Conservation (phyloP, 2,329 filamentous ascomycete species). For the Dothiorella sarmentorum region DNA sequence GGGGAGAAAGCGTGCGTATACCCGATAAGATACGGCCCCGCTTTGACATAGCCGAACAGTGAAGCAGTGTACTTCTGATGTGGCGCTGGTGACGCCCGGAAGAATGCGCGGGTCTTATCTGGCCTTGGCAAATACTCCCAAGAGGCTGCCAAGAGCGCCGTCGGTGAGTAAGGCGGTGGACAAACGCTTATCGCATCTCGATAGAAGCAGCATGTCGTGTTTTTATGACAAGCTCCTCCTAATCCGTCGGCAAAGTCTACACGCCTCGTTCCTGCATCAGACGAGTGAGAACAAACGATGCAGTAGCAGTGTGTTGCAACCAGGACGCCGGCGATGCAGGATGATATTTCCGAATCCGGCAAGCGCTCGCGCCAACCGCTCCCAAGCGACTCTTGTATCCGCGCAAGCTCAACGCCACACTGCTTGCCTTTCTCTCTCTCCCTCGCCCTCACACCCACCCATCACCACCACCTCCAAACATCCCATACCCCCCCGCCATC, state of each 20-base stretch:
- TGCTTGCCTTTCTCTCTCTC: not conserved
- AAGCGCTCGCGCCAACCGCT: not conserved
- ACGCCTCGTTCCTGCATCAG: not conserved
- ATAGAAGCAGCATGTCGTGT: not conserved
- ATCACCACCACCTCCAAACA: not conserved
- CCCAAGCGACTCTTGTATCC: not conserved
- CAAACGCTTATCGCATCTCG: constrained; percentile 5
- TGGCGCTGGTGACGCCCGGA: constrained; percentile 10
- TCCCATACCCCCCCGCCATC: not conserved
- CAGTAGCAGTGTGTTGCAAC: too few relatives aligned
- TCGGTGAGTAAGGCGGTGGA: constrained; percentile 6
- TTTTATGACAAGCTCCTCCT: not conserved
- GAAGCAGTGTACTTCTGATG: not conserved
- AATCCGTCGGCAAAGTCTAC: not conserved
- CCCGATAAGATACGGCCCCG: constrained; percentile 10
- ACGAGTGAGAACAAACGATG: too few relatives aligned
- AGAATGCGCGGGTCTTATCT: not conserved
- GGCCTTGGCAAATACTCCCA: not conserved
- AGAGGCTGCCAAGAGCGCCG: constrained; percentile 7
- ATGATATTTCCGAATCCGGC: not conserved
- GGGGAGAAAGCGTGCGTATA: not conserved
- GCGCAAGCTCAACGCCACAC: not conserved
- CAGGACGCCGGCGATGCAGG: not conserved
- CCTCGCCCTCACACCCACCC: too few relatives aligned
- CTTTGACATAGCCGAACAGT: not conserved